These are phyloP conservation scores for Suillus subaureus DNA, from an alignment of 768 basidiomycete genomes.

Conservation along the genomic window DNA sequence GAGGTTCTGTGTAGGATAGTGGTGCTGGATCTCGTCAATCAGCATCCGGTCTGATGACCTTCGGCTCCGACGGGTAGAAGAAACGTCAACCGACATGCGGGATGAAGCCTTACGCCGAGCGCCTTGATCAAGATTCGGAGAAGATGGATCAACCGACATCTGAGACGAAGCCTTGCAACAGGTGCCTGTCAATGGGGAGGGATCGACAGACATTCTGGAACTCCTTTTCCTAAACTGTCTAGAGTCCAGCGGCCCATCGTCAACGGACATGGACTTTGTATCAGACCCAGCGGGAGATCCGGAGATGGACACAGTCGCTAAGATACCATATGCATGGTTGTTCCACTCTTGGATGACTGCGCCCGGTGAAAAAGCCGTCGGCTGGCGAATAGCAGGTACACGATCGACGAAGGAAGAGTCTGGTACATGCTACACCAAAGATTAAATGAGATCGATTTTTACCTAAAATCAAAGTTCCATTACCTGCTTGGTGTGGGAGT, in stretches of 20 bases:
- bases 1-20: background rate
- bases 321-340: background rate
- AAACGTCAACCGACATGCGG: background rate
- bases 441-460: background rate
- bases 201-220: background rate
- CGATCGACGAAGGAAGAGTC: background rate
- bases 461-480: background rate
- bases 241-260: background rate
- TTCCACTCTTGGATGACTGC: background rate
- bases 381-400: background rate
- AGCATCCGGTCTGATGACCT: background rate
- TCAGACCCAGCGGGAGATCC: background rate
- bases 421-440: background rate
- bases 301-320: background rate
- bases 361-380: background rate
- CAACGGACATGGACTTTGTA: conserved; percentile 1
- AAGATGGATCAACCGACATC: background rate
- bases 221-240: background rate
- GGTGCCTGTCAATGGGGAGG: background rate
- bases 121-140: background rate
- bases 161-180: background rate
- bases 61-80: background rate
- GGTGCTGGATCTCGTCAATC: background rate
- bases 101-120: background rate
- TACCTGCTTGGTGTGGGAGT: background rate